Evolutionary conservation across 2,329 filamentous ascomycete species (phyloP), one percentile per base, ranked within the genome.

Genomic region (Fusarium humuli): DNA sequence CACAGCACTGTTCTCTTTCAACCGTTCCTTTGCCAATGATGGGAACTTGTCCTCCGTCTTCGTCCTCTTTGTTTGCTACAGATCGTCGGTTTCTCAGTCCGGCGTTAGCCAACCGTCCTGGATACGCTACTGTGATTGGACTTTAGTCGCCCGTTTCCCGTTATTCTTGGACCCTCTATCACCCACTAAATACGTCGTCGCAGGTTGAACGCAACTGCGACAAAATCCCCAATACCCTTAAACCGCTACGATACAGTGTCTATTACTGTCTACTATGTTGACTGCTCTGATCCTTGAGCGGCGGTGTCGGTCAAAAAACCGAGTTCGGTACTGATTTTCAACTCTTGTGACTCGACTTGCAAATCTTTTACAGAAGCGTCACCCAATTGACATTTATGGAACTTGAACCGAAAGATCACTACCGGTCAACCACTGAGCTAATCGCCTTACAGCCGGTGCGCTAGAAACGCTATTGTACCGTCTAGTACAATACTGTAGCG

Each of bases 271-370:
- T 59, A 29, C 54, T 50, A 44, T 14, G 27, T 34, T 37, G 48
- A 22, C 16, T 29, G 40, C 45, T 25, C 41, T 34, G 27, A 53
- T 16, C 64, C 64, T 48, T 52, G 60, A 71, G 68, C 64, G 40
- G 64, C 60, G 52, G 64, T 69, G 68, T 71, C 64, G 64, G 60
- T 71, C 68, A 61, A 41, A 13, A 45, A 40, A 45, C 68, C 68
- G 46, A 65, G 56, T 69, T 62, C 22, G 64, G 68, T 41, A 45
- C 61, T 65, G 68, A 71, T 71, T 71, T 64, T 61, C 68, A 52
- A 44, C 52, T 57, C 44, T 54, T 47, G 40, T 30, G 48, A 69
- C 55, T 61, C 48, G 42, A 37, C n/a, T 25, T 68, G 56, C 55
- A 64, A 70, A 71, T 71, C 68, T 41, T 69, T 61, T 18, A 65